These are phyloP conservation scores for Neurospora sp. DNA, from an alignment of 495 filamentous ascomycete species.

Conservation along the genomic window DNA sequence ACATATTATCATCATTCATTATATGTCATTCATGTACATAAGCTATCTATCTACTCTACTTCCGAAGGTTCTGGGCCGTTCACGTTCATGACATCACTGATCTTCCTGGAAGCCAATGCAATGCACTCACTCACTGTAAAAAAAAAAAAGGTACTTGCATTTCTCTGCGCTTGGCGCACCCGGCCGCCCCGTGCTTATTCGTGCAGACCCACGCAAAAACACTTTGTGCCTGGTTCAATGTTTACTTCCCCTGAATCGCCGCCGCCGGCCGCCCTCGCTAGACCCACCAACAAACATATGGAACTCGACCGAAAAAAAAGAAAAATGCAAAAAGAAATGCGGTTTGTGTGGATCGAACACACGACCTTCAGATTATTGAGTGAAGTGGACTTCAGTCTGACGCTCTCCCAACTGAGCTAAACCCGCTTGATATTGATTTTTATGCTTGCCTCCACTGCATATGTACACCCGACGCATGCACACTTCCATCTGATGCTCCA, in stretches of 20 bases:
- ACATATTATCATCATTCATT: neutral
- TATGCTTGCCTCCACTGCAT: too few relatives aligned
- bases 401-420: neutral
- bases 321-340: neutral
- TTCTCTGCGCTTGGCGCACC: neutral
- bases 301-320: neutral
- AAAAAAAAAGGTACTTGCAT: neutral
- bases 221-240: neutral
- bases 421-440: neutral
- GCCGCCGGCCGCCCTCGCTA: neutral
- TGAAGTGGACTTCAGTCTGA: neutral
- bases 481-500: neutral
- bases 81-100: neutral
- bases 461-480: neutral
- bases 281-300: neutral
- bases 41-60: neutral
- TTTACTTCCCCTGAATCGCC: neutral
- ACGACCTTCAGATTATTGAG: neutral
- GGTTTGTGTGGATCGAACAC: neutral
- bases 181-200: neutral
- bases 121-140: neutral
- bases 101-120: neutral
- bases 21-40: neutral
- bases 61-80: neutral
- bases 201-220: neutral